Conservation (phyloP, 2,329 filamentous ascomycete genomes). For the Trichoderma koningii region DNA sequence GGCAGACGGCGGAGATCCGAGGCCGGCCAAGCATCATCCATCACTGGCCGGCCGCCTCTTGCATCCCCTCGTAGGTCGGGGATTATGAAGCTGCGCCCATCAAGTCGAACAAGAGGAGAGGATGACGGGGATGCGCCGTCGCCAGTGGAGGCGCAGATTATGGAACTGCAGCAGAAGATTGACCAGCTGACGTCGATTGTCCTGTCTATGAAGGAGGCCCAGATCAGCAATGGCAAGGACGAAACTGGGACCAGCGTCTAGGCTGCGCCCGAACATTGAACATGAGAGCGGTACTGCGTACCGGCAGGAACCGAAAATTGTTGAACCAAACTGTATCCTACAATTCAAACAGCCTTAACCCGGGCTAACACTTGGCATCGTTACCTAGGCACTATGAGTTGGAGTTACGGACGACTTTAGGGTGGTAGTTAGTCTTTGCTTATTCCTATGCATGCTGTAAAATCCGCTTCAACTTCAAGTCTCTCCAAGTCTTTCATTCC, state of each 20-base stretch:
- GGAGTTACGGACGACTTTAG: background rate
- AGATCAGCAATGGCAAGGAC: background rate
- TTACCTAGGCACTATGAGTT: background rate
- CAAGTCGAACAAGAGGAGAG: constrained; percentile 32
- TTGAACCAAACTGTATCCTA: background rate
- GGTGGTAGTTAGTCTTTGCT: background rate
- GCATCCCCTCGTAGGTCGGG: constrained; percentile 30
- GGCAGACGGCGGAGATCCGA: constrained; percentile 31
- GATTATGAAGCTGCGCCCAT: constrained; percentile 21
- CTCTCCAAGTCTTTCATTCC: background rate
- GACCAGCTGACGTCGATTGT: constrained; percentile 58
- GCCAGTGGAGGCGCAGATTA: constrained; percentile 53
- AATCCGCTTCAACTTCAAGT: too few species aligned
- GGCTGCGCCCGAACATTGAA: background rate
- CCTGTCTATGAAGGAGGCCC: constrained; percentile 49
- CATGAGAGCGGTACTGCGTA: background rate
- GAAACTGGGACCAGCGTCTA: background rate
- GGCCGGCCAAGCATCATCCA: constrained; percentile 29
- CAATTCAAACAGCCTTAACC: background rate
- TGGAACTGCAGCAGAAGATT: constrained; percentile 59
- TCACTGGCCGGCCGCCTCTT: constrained; percentile 25
- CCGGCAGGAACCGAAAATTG: background rate
- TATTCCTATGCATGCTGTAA: too few species aligned
- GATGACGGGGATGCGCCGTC: constrained; percentile 45
- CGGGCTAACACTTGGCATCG: too few species aligned